Conservation (phyloP, 495 filamentous ascomycete species). For the Aspergillus sclerotioniger region DNA sequence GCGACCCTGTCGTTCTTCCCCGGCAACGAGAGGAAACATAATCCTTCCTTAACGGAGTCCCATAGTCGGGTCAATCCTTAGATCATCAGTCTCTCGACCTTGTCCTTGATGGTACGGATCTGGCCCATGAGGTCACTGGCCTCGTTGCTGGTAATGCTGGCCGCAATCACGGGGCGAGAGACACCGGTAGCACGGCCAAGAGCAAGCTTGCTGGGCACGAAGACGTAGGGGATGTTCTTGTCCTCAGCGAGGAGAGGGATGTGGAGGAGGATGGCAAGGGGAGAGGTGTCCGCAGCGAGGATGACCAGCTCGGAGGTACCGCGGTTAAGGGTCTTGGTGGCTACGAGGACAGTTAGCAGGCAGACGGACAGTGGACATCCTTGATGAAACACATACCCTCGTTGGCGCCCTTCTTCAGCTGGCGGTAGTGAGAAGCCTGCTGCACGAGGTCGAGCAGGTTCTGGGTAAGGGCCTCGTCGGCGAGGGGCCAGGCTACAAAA, state of each 20-base stretch:
- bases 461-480: conserved; percentile 77
- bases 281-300: conserved; percentile 81
- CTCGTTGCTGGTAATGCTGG: conserved; percentile 90
- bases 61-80: conserved; percentile 43
- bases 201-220: conserved; percentile 64
- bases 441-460: conserved; percentile 83
- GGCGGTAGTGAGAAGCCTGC: conserved; percentile 78
- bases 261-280: conserved; percentile 88
- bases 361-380: background rate
- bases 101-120: conserved; percentile 84
- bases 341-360: conserved; percentile 23
- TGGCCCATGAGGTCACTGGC: conserved; percentile 80
- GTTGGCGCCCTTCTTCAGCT: conserved; percentile 81
- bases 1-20: background rate
- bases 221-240: conserved; percentile 73
- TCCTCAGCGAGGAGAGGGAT: conserved; percentile 84
- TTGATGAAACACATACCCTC: conserved; percentile 30
- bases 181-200: conserved; percentile 77
- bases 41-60: background rate
- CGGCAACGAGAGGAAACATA: background rate
- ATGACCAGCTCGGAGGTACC: conserved; percentile 87
- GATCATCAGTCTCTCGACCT: conserved; percentile 96
- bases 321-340: conserved; percentile 85
- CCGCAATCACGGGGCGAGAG: conserved; percentile 79
- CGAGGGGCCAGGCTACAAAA: conserved; percentile 78